Base-by-base conservation (phyloP, 345 rosid species). In the Corchorus capsularis region DNA sequence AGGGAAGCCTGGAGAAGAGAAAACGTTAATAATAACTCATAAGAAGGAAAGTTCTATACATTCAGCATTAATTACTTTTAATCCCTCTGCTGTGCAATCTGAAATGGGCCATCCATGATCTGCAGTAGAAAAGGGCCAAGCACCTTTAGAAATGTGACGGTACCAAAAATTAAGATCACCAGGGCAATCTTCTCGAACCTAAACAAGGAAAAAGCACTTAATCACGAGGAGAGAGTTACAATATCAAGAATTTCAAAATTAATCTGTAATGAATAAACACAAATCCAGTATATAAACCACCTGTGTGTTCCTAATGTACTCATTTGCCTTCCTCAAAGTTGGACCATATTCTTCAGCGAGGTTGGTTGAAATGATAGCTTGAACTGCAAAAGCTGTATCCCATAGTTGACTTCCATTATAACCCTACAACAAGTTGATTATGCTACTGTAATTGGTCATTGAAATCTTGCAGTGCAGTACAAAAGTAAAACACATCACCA, bases 31-130 rank as follows among this genome's bases (percentile, higher is more conserved):
- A 66, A 55, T 35, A 16, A 8, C 54, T 12, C 14, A 54, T 20
- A 52, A 65, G 15, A 11, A 64, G 19, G 55, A 34, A 77, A 76
- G 68, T 49, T 53, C 22, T 4, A 37, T 69, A 11, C 71, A 77
- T 49, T 53, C 59, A 71, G 66, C 37, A 20, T 17, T 56, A 70
- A 74, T 83, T 96, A 90, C 99, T 82, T 96, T 92, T 57, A 96
- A 80, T 79, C 95, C 99, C 83, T 96, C 99, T 67, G 97, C 91
- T 0, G 98, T 89, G 88, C 97, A 92, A 75, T 96, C 99, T 27
- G 98, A 96, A 80, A 93, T 92, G 66, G 97, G 98, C 98, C 98
- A 96, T 82, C 99, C 97, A 4, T 95, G 99, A 86, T 93, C 99
- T 49, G 86, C 94, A 49, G 97, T 93, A 66, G 99, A 96, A 85